phyloP scores from a whole-genome alignment of 805 yeast genomes.

The Suhomyces kilbournensis region DNA sequence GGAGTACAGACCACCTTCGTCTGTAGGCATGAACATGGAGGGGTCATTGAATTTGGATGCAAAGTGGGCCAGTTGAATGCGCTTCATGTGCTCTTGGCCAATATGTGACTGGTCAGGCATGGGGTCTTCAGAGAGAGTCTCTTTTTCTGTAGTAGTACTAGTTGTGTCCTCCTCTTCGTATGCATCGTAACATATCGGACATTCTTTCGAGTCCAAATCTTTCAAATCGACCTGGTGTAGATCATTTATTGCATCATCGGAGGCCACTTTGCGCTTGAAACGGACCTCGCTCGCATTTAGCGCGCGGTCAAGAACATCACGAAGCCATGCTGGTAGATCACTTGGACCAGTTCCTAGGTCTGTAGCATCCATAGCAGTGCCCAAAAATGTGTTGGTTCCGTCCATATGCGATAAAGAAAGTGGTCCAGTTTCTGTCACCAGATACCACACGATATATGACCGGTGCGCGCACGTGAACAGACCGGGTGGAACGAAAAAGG shows the following conservation, averaged over 20 bases:
- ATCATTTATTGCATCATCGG: conserved; percentile 38
- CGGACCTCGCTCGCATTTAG: conserved; percentile 28
- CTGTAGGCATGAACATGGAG: conserved; percentile 30
- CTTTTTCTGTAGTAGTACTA: not conserved
- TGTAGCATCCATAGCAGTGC: not conserved
- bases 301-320: conserved; percentile 34
- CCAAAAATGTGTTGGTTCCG: not conserved
- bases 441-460: not conserved
- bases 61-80: not conserved
- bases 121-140: not conserved
- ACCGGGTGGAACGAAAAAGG: no score
- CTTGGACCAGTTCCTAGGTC: conserved; percentile 10
- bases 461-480: not conserved
- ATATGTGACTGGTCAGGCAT: not conserved
- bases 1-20: conserved; percentile 22
- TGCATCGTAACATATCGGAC: conserved; percentile 42
- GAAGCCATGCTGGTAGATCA: conserved; percentile 30
- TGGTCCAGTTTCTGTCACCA: not conserved
- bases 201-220: conserved; percentile 19
- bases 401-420: not conserved
- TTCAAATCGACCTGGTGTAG: conserved; percentile 21
- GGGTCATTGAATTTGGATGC: conserved; percentile 28
- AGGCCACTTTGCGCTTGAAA: conserved; percentile 26
- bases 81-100: not conserved
- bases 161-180: conserved; percentile 18